These are phyloP conservation scores for Benincasa hispida DNA, from an alignment of 306 rosid genomes.

Conservation along the genomic window DNA sequence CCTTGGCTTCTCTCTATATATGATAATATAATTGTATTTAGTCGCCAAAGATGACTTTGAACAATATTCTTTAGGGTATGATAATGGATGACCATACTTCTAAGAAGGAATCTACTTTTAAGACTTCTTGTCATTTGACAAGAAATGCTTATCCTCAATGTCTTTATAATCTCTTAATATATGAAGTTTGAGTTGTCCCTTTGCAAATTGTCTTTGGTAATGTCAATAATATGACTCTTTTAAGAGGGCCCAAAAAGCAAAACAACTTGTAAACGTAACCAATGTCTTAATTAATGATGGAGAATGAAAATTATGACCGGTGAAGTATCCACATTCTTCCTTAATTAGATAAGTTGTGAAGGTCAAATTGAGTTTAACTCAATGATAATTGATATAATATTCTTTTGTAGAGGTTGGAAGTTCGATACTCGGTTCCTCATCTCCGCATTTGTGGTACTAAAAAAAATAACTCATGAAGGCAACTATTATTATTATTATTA, in stretches of 20 bases:
- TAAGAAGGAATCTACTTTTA: slow-evolving; percentile 32
- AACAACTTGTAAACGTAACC: not conserved
- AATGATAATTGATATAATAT: no score
- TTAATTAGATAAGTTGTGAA: not conserved
- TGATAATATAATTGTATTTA: not conserved
- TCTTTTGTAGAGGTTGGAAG: no score
- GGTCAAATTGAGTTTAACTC: no score
- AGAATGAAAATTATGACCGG: not conserved
- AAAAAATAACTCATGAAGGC: no score
- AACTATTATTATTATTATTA: no score
- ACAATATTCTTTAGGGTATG: not conserved
- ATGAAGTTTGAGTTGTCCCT: not conserved
- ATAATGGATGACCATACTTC: slow-evolving; percentile 26
- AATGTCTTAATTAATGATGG: not conserved
- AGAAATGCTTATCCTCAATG: slow-evolving; percentile 7
- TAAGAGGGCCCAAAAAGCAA: not conserved
- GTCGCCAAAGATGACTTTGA: not conserved
- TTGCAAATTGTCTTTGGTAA: not conserved
- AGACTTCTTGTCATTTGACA: slow-evolving; percentile 7
- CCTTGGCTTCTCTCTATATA: not conserved
- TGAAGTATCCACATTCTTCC: not conserved
- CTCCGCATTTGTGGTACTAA: no score
- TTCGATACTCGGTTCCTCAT: no score
- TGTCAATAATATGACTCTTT: not conserved
- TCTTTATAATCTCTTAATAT: not conserved